These are phyloP conservation scores for Alternaria solani DNA, from an alignment of 2,329 filamentous ascomycete genomes.

Conservation along the genomic window DNA sequence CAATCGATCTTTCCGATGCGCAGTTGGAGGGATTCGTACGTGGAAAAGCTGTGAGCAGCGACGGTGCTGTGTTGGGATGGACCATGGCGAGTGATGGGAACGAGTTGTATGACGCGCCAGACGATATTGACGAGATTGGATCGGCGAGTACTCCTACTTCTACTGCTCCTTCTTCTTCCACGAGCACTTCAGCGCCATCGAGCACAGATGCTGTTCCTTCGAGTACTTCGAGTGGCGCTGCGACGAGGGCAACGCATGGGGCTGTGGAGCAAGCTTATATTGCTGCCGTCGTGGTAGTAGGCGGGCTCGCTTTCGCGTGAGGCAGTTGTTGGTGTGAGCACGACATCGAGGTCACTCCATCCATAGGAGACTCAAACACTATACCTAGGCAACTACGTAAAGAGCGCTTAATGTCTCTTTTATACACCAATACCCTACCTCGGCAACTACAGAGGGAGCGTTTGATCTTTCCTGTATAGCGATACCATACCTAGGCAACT, in stretches of 20 bases:
- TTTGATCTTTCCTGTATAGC: no score
- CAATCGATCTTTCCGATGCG: slow-evolving; percentile 11
- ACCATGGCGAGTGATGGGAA: slow-evolving; percentile 18
- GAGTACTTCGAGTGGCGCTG: slow-evolving; percentile 12
- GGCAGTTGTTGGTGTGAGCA: neutral
- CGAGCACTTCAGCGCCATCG: slow-evolving; percentile 1
- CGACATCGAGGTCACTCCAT: no score
- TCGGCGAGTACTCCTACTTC: neutral
- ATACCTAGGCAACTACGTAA: no score
- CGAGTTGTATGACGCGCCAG: slow-evolving; percentile 18
- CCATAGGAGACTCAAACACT: no score
- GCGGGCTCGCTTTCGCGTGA: slow-evolving; percentile 11
- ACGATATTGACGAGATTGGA: slow-evolving; percentile 14
- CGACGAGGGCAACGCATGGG: slow-evolving; percentile 9
- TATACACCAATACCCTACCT: no score
- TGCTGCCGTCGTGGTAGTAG: slow-evolving; percentile 17
- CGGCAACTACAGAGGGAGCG: no score
- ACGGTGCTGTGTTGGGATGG: slow-evolving; percentile 16
- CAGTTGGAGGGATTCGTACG: slow-evolving; percentile 20
- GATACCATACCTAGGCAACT: no score
- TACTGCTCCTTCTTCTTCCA: slow-evolving; percentile 1
- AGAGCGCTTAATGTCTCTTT: no score
- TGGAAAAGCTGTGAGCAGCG: slow-evolving; percentile 18
- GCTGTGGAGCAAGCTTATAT: slow-evolving; percentile 15
- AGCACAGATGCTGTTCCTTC: slow-evolving; percentile 4